Base-by-base conservation (phyloP, 345 rosid genomes). In the Leavenworthia alabamica region DNA sequence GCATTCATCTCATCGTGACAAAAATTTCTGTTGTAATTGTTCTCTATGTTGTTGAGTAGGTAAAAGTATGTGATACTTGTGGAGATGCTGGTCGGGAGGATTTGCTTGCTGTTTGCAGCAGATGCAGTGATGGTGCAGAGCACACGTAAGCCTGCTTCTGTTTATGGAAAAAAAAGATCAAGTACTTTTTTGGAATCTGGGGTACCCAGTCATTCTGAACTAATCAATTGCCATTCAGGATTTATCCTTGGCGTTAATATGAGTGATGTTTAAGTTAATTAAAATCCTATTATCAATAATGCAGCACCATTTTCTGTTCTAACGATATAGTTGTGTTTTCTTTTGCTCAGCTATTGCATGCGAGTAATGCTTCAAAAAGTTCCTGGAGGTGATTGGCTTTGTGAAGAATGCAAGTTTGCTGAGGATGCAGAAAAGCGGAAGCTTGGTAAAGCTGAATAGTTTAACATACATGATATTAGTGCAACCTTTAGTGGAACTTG, bases 21-120 rank as follows among this genome's bases (percentile, higher is more conserved):
- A 9, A 62, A 46, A 2, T 36, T 28, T 12, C 46, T 32, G 15
- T 42, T 56, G 67, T 60, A 27, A 52, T 61, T 33, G 37, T 29
- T 45, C 42, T 58, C 61, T 60, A 64, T 66, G 61, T 28, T 40
- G 44, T 72, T 71, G 75, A 72, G 78, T 83, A 94, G 99, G 97
- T 90, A 46, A 90, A 94, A 78, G 89, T 94, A 46, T 94, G 99
- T 65, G 99, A 94, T 77, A 90, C 79, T 58, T 94, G 99, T 56
- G 99, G 97, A 70, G 97, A 90, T 80, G 89, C 96, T 14, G 99
- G 97, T 31, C 87, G 96, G 60, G 99, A 94, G 80, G 95, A 94
- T 75, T 76, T 82, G 64, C 97, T 94, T 53, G 99, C 97, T 59
- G 73, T 83, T 71, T 94, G 99, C 74, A 77, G 92, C 65, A 84